Evolutionary conservation across 306 rosid species (phyloP).

Genomic region (Cicer chorassanicum): DNA sequence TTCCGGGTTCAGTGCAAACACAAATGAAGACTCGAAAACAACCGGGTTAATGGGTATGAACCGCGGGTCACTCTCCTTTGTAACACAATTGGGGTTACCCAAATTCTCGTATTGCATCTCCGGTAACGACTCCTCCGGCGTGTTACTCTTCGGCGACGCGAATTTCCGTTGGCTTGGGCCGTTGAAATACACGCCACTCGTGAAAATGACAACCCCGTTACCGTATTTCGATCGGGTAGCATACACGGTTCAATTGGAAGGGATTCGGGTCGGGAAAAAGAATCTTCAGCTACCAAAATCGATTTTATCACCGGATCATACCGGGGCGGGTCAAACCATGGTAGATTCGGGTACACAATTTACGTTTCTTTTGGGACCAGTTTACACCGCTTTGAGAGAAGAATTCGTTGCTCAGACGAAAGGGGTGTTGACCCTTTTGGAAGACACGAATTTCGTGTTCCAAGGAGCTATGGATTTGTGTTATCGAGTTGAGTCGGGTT

Average conservation of each 20-base stretch:
- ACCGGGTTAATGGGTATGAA: slow-evolving; percentile 90
- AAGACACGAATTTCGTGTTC: slow-evolving; percentile 69
- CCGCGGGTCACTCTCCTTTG: slow-evolving; percentile 77
- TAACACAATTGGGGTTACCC: slow-evolving; percentile 66
- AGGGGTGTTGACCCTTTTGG: slow-evolving; percentile 43
- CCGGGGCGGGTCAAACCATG: slow-evolving; percentile 93
- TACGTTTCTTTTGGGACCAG: slow-evolving; percentile 81
- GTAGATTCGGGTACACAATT: slow-evolving; percentile 92
- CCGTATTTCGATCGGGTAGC: slow-evolving; percentile 89
- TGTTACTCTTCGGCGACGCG: slow-evolving; percentile 69
- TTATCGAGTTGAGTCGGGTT: slow-evolving; percentile 41
- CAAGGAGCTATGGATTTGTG: slow-evolving; percentile 90
- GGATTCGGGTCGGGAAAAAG: slow-evolving; percentile 62
- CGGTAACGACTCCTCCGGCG: slow-evolving; percentile 64
- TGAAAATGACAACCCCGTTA: slow-evolving; percentile 65
- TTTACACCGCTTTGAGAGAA: slow-evolving; percentile 64
- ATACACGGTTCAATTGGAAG: slow-evolving; percentile 71
- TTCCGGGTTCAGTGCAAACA: slow-evolving; percentile 71
- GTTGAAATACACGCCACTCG: slow-evolving; percentile 72
- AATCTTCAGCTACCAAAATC: slow-evolving; percentile 55
- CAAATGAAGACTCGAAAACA: slow-evolving; percentile 74
- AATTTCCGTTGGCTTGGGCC: slow-evolving; percentile 62
- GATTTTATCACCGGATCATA: slow-evolving; percentile 64
- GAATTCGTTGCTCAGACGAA: slow-evolving; percentile 66
- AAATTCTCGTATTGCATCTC: slow-evolving; percentile 89